Conservation (phyloP, 1,139 yeast species). For the Hemisphaericaspora xylanilytica region DNA sequence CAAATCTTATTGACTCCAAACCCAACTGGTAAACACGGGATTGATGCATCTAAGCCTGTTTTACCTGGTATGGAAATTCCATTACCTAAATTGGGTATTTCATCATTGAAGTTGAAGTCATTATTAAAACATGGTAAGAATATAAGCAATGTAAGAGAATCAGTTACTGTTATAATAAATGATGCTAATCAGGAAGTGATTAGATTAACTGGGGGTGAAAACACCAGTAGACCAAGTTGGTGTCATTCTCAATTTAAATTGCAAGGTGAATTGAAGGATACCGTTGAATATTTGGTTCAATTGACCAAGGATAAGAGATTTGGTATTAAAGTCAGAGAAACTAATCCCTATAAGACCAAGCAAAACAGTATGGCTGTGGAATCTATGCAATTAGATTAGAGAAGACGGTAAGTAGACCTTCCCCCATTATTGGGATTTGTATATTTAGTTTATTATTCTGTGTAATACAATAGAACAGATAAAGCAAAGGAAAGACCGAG, state of each 20-base stretch:
- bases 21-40: constrained; percentile 63
- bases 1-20: constrained; percentile 59
- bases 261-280: constrained; percentile 43
- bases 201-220: constrained; percentile 76
- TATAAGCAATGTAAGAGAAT: constrained; percentile 70
- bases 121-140: constrained; percentile 53
- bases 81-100: constrained; percentile 66
- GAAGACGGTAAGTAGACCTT: no score
- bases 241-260: constrained; percentile 72
- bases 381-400: constrained; percentile 38
- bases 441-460: constrained; percentile 1
- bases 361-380: constrained; percentile 21
- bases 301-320: constrained; percentile 64
- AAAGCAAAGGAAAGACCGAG: no score
- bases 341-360: constrained; percentile 47
- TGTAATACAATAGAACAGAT: background rate
- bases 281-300: constrained; percentile 53
- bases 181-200: constrained; percentile 48
- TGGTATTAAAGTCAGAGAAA: constrained; percentile 64
- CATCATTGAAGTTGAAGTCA: constrained; percentile 62
- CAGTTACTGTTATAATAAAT: constrained; percentile 57
- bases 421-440: background rate
- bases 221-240: constrained; percentile 74
- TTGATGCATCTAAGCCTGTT: constrained; percentile 62
- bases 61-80: constrained; percentile 75